phyloP scores from a whole-genome alignment of 179 eudicot species.

The Patellifolia procumbens region DNA sequence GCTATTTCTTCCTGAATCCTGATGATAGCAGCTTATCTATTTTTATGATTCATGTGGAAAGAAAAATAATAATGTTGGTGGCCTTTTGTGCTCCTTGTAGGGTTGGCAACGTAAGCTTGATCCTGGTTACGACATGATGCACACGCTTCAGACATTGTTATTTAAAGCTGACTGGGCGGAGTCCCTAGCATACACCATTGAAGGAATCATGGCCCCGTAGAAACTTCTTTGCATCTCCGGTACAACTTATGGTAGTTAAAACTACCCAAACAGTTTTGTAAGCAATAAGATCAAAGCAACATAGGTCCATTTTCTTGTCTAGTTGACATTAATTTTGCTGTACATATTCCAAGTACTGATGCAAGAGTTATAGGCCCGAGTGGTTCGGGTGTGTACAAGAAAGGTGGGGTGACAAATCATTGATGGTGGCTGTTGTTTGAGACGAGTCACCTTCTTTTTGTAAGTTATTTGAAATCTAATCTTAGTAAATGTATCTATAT shows the following conservation, averaged over 20 bases:
- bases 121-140: constrained; percentile 69
- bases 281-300: constrained; percentile 30
- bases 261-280: constrained; percentile 31
- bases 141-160: constrained; percentile 57
- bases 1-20: too few species aligned
- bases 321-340: constrained; percentile 18
- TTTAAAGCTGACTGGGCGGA: constrained; percentile 67
- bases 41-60: too few species aligned
- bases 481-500: too few species aligned
- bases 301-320: constrained; percentile 2
- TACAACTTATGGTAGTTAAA: constrained; percentile 16
- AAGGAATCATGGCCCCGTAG: constrained; percentile 61
- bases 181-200: constrained; percentile 69
- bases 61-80: neutral
- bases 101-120: constrained; percentile 84
- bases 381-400: neutral
- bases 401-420: neutral
- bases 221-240: constrained; percentile 3
- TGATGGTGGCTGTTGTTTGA: neutral
- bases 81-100: constrained; percentile 29
- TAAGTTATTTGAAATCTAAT: neutral
- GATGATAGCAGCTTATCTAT: too few species aligned
- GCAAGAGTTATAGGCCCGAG: neutral
- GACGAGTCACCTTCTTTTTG: constrained; percentile 13
- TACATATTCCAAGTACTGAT: constrained; percentile 20